Conservation (phyloP, 257 asterid genomes). For the Solanum acaule region DNA sequence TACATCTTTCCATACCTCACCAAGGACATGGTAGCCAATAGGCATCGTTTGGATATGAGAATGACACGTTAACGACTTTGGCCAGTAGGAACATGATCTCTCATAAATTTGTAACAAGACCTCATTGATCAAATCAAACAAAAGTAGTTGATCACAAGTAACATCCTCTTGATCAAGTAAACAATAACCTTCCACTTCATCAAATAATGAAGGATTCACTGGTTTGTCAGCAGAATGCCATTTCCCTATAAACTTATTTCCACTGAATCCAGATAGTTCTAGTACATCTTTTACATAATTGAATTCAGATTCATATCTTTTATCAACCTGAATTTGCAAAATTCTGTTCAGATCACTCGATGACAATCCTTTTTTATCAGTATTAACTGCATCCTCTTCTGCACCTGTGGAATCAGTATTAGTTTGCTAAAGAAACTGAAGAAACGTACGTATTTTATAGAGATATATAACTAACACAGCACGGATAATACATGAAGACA, state of each 20-base stretch:
- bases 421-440: constrained; percentile 4
- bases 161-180: constrained; percentile 21
- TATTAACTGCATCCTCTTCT: background rate
- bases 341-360: constrained; percentile 12
- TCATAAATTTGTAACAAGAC: constrained; percentile 49
- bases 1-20: constrained; percentile 64
- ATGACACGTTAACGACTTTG: constrained; percentile 29
- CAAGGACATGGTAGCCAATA: constrained; percentile 43
- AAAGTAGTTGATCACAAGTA: constrained; percentile 29
- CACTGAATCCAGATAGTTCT: constrained; percentile 57
- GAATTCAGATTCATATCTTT: constrained; percentile 38
- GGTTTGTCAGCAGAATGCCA: constrained; percentile 59
- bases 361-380: constrained; percentile 7
- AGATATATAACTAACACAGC: background rate
- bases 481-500: background rate
- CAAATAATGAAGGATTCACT: constrained; percentile 42
- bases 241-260: constrained; percentile 30
- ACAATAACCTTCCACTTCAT: constrained; percentile 30
- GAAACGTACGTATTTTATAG: background rate
- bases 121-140: constrained; percentile 65
- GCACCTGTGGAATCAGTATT: background rate
- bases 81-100: constrained; percentile 65
- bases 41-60: constrained; percentile 55
- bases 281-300: constrained; percentile 49
- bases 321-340: constrained; percentile 20